phyloP scores from a whole-genome alignment of 192 early-diverging fungal species.

The Gaertneriomyces semiglobifer region DNA sequence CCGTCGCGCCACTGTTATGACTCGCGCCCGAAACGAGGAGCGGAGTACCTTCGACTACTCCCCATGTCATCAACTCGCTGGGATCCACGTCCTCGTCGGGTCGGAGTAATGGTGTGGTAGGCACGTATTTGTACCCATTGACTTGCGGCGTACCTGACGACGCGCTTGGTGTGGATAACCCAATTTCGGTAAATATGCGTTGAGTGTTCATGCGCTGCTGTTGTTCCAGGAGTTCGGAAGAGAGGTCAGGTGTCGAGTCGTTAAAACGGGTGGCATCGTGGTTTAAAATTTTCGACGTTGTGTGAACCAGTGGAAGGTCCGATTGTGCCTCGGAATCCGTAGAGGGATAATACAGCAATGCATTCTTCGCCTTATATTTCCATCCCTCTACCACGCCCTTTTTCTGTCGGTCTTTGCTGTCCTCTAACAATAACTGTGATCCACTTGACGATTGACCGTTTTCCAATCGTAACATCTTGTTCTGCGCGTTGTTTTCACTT shows the following conservation, averaged over 20 bases:
- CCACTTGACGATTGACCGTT: too few species aligned
- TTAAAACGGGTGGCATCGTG: constrained; percentile 62
- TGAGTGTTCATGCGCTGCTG: constrained; percentile 32
- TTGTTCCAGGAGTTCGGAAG: constrained; percentile 10
- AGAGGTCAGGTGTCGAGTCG: constrained; percentile 24
- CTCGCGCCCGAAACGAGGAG: constrained; percentile 34
- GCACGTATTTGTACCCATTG: constrained; percentile 60
- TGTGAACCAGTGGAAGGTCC: constrained; percentile 19
- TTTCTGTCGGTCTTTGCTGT: background rate
- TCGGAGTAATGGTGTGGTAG: constrained; percentile 61
- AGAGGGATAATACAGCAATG: constrained; percentile 68
- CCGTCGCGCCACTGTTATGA: constrained; percentile 23
- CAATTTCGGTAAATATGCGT: constrained; percentile 45
- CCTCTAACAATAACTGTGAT: background rate
- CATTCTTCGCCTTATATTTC: constrained; percentile 55
- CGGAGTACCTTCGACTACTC: constrained; percentile 76
- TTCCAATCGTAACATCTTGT: too few species aligned
- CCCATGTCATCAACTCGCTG: constrained; percentile 79
- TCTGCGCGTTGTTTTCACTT: constrained; percentile 47
- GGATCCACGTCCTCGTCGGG: constrained; percentile 64
- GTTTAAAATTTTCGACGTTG: constrained; percentile 58
- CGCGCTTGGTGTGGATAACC: constrained; percentile 53
- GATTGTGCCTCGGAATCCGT: background rate
- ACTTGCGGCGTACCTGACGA: constrained; percentile 32
- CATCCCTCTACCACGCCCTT: constrained; percentile 24